Evolutionary conservation across 2,329 filamentous ascomycete species (phyloP), one percentile per base, ranked within the genome.

Genomic region (Penicillium sp.): DNA sequence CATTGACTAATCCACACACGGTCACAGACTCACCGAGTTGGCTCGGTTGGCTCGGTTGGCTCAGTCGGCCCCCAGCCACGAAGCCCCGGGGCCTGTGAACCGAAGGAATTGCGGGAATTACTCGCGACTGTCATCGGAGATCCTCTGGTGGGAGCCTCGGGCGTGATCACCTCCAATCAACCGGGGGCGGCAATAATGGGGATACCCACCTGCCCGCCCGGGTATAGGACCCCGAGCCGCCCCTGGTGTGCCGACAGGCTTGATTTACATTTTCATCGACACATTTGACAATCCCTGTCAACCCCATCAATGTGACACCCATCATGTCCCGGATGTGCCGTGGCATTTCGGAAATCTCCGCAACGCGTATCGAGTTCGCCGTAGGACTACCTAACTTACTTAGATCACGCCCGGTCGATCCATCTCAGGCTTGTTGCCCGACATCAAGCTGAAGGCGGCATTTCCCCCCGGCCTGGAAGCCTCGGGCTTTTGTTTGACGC

Each of bases 81-180:
- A 27, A 27, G 25, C 20, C 2, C 20, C 20, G 20, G 20, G 20
- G 20, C 20, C 20, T 22, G 30, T n/a, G 30, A 14, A n/a, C 30
- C 11, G n/a, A 28, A 46, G 22, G 24, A 39, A 28, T 33, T 33
- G 4, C 3, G 13, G 30, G 14, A 33, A 33, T 33, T 18, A 33
- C 30, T 49, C 25, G 39, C 20, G 35, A 47, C 33, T 39, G 43
- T 48, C 45, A 54, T 57, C 52, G 49, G 46, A 56, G 53, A 60
- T 61, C 51, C 48, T 51, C 38, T 44, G n/a, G 44, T 46, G 47
- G 48, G 46, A 44, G 46, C 24, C 16, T 40, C 43, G 39, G 30
- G 10, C 40, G 41, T 39, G 45, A 51, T 49, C 48, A 49, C 16
- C 20, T 41, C 41, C 24, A 36, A 36, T 36, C 31, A 35, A 16